A percentile compares a stretch with the other conserved stretches of the same genome.
phyloP scores from a whole-genome alignment of 768 basidiomycete genomes.

The Lactifluus piperatus region DNA sequence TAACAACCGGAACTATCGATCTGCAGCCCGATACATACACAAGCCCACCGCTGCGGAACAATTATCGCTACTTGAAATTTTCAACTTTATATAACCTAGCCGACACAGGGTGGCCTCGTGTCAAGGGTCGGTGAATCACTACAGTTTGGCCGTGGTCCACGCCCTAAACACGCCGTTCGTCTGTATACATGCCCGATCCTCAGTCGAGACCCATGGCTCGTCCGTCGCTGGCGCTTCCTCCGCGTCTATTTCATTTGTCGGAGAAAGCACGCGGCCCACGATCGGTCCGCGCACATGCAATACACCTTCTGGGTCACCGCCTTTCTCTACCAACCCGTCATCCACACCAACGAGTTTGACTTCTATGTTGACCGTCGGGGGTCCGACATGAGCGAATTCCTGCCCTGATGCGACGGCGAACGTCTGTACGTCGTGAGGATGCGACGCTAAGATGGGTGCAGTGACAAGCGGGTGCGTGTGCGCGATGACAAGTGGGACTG shows the following conservation, averaged over 20 bases:
- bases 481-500: constrained; percentile 63
- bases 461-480: constrained; percentile 54
- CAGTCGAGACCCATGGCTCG: constrained; percentile 21
- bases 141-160: constrained; percentile 1
- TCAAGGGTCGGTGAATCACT: neutral
- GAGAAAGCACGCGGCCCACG: constrained; percentile 45
- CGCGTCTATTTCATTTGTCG: constrained; percentile 33
- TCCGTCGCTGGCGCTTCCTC: constrained; percentile 19
- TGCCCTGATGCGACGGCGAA: constrained; percentile 34
- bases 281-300: constrained; percentile 65
- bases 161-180: constrained; percentile 33
- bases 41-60: too few species aligned
- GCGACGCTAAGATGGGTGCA: constrained; percentile 74
- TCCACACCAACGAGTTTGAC: constrained; percentile 64
- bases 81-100: too few species aligned
- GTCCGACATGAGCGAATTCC: constrained; percentile 51
- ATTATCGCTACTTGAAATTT: too few species aligned
- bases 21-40: too few species aligned
- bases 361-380: constrained; percentile 82
- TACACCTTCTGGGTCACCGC: constrained; percentile 54
- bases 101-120: neutral
- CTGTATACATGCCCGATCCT: constrained; percentile 27
- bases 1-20: too few species aligned
- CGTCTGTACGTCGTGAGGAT: constrained; percentile 79
- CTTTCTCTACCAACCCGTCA: constrained; percentile 55